Evolutionary conservation across 495 filamentous ascomycete genomes (phyloP).

Genomic region (Choiromyces venosus): DNA sequence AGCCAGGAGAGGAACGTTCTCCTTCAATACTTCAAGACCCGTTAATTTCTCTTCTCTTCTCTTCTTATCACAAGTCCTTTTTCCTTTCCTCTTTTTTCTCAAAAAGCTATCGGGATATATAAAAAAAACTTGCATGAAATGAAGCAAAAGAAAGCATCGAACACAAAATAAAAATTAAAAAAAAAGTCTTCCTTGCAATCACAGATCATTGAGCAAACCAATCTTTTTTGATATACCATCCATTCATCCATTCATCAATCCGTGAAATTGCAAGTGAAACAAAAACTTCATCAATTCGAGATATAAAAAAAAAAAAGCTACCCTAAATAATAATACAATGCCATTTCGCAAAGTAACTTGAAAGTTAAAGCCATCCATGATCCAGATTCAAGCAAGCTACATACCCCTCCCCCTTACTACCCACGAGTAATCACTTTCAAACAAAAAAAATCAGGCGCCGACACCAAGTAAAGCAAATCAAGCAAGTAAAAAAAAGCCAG

Average conservation of each 20-base stretch:
- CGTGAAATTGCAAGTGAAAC: background rate
- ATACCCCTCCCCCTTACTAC: background rate
- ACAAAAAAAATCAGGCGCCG: background rate
- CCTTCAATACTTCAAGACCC: conserved; percentile 98
- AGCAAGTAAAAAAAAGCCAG: background rate
- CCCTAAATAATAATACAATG: background rate
- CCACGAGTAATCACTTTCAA: background rate
- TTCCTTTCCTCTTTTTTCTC: background rate
- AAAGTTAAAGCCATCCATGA: background rate
- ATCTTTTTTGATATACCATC: background rate
- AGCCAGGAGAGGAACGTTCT: conserved; percentile 94
- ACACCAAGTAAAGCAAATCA: background rate
- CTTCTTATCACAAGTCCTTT: background rate
- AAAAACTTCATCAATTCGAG: background rate
- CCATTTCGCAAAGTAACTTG: background rate
- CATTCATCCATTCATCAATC: background rate
- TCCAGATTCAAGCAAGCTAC: conserved; percentile 4
- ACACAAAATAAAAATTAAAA: background rate
- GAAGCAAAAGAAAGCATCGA: background rate
- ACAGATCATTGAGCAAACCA: background rate
- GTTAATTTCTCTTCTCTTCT: conserved; percentile 18
- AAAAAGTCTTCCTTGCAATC: background rate
- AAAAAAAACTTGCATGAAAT: background rate
- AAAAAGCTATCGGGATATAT: background rate
- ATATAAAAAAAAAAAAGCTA: background rate